phyloP scores from a whole-genome alignment of 2,329 filamentous ascomycete species.

The Apiospora koreana region DNA sequence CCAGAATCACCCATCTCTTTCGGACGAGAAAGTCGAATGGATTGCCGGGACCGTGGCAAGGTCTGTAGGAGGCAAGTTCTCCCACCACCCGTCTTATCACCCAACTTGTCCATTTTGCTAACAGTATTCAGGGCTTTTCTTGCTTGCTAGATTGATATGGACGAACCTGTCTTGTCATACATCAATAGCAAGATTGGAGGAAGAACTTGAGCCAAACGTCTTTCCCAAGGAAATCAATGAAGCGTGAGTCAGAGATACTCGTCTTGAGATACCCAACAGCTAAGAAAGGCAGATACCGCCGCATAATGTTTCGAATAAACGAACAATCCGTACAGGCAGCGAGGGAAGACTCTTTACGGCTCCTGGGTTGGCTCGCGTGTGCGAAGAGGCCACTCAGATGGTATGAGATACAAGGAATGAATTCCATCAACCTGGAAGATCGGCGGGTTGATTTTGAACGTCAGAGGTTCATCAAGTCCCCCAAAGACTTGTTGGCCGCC shows the following conservation, averaged over 20 bases:
- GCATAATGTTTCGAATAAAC: not conserved
- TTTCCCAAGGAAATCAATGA: conserved; percentile 20
- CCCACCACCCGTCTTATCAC: not conserved
- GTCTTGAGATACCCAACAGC: not conserved
- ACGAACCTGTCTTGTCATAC: conserved; percentile 14
- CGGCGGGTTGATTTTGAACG: conserved; percentile 30
- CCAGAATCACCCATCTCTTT: not conserved
- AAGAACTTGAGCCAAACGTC: conserved; percentile 20
- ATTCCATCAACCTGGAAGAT: conserved; percentile 33
- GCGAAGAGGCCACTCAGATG: conserved; percentile 39
- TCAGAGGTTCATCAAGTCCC: conserved; percentile 24
- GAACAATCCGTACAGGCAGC: conserved; percentile 2
- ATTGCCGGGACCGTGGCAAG: not conserved
- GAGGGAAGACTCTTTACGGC: conserved; percentile 18
- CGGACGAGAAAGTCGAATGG: not conserved
- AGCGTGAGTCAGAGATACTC: conserved; percentile 19
- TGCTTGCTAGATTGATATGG: conserved; percentile 18
- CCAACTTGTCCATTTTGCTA: not conserved
- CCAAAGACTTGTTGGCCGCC: conserved; percentile 37
- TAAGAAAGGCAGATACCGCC: not conserved
- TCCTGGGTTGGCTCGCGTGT: conserved; percentile 41
- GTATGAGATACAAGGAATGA: conserved; percentile 42
- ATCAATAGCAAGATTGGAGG: conserved; percentile 17
- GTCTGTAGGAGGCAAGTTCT: not conserved
- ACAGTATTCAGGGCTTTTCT: conserved; percentile 16